phyloP scores from a whole-genome alignment of 2,329 filamentous ascomycete species.

The Didymella pomorum region DNA sequence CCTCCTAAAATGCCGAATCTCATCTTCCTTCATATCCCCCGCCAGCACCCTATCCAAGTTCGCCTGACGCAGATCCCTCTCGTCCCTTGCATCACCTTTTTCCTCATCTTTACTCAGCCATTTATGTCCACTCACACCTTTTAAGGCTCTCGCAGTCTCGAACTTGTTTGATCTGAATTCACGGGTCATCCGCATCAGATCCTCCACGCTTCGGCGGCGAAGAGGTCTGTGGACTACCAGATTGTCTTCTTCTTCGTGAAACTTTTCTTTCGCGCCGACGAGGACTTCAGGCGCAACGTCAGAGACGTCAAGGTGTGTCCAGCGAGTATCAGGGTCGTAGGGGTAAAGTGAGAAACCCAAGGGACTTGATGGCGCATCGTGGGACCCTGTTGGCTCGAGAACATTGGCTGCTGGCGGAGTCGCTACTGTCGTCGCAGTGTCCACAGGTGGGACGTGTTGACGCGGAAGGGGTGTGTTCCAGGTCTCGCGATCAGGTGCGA shows the following conservation, averaged over 20 bases:
- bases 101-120: constrained; percentile 42
- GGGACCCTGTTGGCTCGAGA: constrained; percentile 8
- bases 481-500: constrained; percentile 7
- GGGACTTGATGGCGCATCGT: constrained; percentile 18
- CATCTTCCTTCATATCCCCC: constrained; percentile 26
- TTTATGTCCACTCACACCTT: constrained; percentile 10
- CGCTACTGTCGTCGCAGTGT: not conserved
- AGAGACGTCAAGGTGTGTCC: constrained; percentile 31
- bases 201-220: constrained; percentile 24
- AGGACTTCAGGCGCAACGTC: constrained; percentile 32
- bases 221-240: constrained; percentile 30
- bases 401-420: not conserved
- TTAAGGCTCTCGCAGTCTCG: not conserved
- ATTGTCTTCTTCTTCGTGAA: constrained; percentile 26
- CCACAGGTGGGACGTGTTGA: not conserved
- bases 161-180: constrained; percentile 18
- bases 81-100: constrained; percentile 27
- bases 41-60: constrained; percentile 25
- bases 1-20: constrained; percentile 20
- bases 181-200: constrained; percentile 30
- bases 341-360: constrained; percentile 22
- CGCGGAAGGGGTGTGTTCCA: constrained; percentile 13
- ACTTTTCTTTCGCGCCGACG: constrained; percentile 24
- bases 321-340: constrained; percentile 14
- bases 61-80: constrained; percentile 21